phyloP scores from a whole-genome alignment of 2,329 filamentous ascomycete genomes.

The Nemania serpens region DNA sequence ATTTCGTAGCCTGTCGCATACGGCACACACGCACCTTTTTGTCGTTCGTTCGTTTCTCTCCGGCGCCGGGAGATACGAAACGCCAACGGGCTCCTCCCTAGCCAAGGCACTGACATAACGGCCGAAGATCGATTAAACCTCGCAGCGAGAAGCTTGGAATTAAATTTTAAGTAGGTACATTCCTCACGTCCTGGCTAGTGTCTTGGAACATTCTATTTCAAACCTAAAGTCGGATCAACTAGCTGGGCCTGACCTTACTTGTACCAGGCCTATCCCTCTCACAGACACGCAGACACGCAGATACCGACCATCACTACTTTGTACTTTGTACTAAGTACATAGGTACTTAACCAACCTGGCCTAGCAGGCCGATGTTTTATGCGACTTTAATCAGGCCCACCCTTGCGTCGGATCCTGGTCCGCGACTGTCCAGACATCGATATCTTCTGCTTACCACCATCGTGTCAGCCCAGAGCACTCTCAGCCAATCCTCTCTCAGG shows the following conservation, averaged over 20 bases:
- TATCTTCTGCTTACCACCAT: conserved; percentile 31
- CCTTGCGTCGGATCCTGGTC: conserved; percentile 17
- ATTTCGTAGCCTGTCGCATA: too few species aligned
- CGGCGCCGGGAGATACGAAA: not conserved
- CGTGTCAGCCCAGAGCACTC: conserved; percentile 40
- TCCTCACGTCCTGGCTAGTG: not conserved
- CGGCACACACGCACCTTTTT: not conserved
- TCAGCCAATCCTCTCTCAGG: conserved; percentile 38
- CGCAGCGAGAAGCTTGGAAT: not conserved
- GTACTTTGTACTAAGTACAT: not conserved
- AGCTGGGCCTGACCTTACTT: conserved; percentile 6
- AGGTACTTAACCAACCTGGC: not conserved
- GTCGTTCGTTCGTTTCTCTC: not conserved
- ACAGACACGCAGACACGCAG: not conserved
- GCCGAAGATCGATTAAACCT: not conserved
- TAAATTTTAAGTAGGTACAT: not conserved
- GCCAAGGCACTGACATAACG: not conserved
- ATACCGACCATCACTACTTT: not conserved
- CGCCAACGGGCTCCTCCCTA: not conserved
- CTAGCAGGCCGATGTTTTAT: conserved; percentile 1
- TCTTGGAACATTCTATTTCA: conserved; percentile 1
- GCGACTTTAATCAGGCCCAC: conserved; percentile 20
- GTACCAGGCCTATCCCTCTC: not conserved
- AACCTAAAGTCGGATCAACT: too few species aligned
- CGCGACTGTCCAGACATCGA: conserved; percentile 4